phyloP scores from a whole-genome alignment of 2,329 filamentous ascomycete species.

The Tothia fuscella region DNA sequence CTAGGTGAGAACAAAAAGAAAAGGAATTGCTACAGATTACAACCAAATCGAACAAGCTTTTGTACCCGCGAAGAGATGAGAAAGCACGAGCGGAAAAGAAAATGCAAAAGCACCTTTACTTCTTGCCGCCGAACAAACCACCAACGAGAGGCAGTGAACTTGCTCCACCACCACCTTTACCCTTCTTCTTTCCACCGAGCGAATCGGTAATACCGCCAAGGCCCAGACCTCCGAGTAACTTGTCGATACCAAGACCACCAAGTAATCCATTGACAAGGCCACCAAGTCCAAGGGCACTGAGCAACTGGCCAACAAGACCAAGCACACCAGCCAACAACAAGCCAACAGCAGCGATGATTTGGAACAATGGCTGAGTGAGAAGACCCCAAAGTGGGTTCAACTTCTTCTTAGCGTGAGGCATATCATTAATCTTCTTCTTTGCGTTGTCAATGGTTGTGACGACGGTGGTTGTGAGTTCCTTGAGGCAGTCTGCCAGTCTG shows the following conservation, averaged over 20 bases:
- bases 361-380: conserved; percentile 73
- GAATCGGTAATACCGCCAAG: conserved; percentile 39
- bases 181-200: conserved; percentile 43
- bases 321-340: conserved; percentile 72
- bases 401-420: conserved; percentile 92
- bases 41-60: no score
- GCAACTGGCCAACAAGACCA: conserved; percentile 67
- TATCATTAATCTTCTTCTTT: conserved; percentile 78
- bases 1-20: no score
- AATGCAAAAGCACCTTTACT: conserved; percentile 17
- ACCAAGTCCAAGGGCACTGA: conserved; percentile 72
- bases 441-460: conserved; percentile 75
- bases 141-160: conserved; percentile 34
- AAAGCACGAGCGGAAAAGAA: no score
- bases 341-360: conserved; percentile 84
- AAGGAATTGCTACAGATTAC: no score
- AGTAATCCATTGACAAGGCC: conserved; percentile 69
- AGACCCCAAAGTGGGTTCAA: conserved; percentile 82
- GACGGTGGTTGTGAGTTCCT: conserved; percentile 73
- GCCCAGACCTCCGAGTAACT: conserved; percentile 63
- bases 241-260: conserved; percentile 63
- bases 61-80: no score
- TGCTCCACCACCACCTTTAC: conserved; percentile 35
- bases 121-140: conserved; percentile 33
- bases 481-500: conserved; percentile 70